phyloP scores from a whole-genome alignment of 2,329 filamentous ascomycete species.

The Cercospora sojina region DNA sequence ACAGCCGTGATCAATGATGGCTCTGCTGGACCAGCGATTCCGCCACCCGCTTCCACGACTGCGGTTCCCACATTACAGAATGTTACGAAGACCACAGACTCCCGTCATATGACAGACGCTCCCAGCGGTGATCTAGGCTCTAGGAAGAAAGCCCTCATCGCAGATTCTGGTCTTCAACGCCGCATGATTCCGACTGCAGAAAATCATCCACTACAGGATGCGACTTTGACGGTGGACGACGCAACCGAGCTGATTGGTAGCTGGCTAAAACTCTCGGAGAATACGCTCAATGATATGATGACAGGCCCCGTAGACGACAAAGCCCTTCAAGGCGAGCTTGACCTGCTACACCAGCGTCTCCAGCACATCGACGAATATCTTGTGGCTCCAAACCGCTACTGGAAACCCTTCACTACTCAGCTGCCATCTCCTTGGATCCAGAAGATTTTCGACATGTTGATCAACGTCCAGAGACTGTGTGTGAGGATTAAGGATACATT shows the following conservation, averaged over 20 bases:
- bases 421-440: neutral
- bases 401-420: neutral
- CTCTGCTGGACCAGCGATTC: too few species aligned
- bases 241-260: neutral
- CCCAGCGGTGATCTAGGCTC: neutral
- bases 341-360: neutral
- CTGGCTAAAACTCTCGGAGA: neutral
- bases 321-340: neutral
- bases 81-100: too few species aligned
- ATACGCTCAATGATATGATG: neutral
- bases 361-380: neutral
- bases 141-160: neutral
- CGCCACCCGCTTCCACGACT: too few species aligned
- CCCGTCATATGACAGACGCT: too few species aligned
- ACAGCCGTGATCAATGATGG: too few species aligned
- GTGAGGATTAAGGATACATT: neutral
- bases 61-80: too few species aligned
- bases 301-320: neutral
- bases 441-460: neutral
- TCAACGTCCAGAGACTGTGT: neutral
- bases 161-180: neutral
- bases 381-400: neutral
- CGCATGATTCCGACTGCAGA: neutral
- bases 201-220: neutral
- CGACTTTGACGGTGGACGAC: neutral